Percentiles rank a stretch among this genome's conserved stretches.
Conservation (phyloP, 2,329 filamentous ascomycete species). For the Fusarium fujikuroi region DNA sequence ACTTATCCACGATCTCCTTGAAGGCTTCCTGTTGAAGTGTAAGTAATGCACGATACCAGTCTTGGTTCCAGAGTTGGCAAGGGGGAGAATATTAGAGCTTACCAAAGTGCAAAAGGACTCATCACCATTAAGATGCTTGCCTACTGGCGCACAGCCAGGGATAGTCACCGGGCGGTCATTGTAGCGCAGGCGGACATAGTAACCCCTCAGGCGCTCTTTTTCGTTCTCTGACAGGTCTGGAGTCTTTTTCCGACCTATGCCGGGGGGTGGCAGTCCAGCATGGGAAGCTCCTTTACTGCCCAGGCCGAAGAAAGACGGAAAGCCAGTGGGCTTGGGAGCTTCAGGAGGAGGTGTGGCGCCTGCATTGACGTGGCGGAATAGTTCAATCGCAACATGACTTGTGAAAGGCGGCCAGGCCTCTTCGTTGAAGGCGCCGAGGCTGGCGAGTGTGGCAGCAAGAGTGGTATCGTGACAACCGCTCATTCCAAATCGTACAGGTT, state of each 20-base stretch:
- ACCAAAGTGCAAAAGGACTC: slow-evolving; percentile 91
- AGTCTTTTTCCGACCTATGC: slow-evolving; percentile 70
- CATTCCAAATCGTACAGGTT: slow-evolving; percentile 76
- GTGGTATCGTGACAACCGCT: slow-evolving; percentile 95
- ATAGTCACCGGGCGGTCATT: slow-evolving; percentile 86
- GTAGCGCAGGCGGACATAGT: slow-evolving; percentile 91
- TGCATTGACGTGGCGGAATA: slow-evolving; percentile 72
- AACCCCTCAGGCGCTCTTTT: slow-evolving; percentile 71
- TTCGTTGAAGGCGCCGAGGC: slow-evolving; percentile 79
- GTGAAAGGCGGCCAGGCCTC: slow-evolving; percentile 92
- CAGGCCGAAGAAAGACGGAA: slow-evolving; percentile 44
- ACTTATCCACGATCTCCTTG: slow-evolving; percentile 91
- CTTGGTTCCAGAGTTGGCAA: background rate
- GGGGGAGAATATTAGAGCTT: slow-evolving; percentile 47
- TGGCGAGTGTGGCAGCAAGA: slow-evolving; percentile 79
- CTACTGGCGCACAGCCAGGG: slow-evolving; percentile 79
- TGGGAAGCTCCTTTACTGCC: slow-evolving; percentile 18
- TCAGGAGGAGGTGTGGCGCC: slow-evolving; percentile 23
- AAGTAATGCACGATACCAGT: slow-evolving; percentile 8
- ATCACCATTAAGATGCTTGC: slow-evolving; percentile 88
- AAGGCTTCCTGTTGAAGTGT: slow-evolving; percentile 76
- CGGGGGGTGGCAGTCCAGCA: slow-evolving; percentile 50
- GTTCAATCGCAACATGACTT: slow-evolving; percentile 88
- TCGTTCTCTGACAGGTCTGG: slow-evolving; percentile 66
- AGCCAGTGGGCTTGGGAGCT: slow-evolving; percentile 27